phyloP scores from a whole-genome alignment of 2,329 filamentous ascomycete genomes.

The Paecilomyces dactylethromorphus region DNA sequence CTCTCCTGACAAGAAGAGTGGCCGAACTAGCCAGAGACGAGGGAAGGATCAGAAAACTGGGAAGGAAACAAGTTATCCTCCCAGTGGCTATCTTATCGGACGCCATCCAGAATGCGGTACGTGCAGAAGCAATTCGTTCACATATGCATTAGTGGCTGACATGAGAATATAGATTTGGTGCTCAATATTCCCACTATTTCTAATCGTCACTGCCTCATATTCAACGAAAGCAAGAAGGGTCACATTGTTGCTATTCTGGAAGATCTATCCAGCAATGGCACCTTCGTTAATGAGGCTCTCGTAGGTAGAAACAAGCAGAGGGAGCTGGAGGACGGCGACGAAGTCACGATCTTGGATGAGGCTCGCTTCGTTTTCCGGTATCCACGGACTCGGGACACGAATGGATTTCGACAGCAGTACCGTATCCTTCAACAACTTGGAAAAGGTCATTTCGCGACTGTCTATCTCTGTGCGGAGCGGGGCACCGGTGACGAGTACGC shows the following conservation, averaged over 20 bases:
- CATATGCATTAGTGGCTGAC: constrained; percentile 6
- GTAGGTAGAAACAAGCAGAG: constrained; percentile 88
- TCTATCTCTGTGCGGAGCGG: constrained; percentile 86
- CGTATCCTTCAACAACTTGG: constrained; percentile 77
- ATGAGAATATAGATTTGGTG: constrained; percentile 53
- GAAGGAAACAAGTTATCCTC: constrained; percentile 50
- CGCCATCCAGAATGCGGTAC: constrained; percentile 88
- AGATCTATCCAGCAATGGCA: constrained; percentile 92
- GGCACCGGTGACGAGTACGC: constrained; percentile 74
- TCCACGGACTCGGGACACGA: constrained; percentile 66
- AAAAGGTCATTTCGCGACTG: constrained; percentile 91
- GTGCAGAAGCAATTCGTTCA: constrained; percentile 28
- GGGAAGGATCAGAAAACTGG: constrained; percentile 54
- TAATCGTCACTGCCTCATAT: constrained; percentile 60
- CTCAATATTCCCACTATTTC: constrained; percentile 76
- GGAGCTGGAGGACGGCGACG: constrained; percentile 82
- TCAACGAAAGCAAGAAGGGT: constrained; percentile 52
- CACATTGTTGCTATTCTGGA: constrained; percentile 68
- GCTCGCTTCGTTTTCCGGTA: constrained; percentile 90
- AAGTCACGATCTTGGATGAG: constrained; percentile 78
- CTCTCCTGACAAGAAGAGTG: constrained; percentile 29
- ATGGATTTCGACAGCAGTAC: constrained; percentile 80
- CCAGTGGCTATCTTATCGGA: constrained; percentile 84
- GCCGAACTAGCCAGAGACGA: constrained; percentile 41
- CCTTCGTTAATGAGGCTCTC: constrained; percentile 87